A percentile compares a stretch with the other conserved stretches of the same genome.
Evolutionary conservation across 2,329 filamentous ascomycete genomes (phyloP).

Genomic region (Nemania bipapillata): DNA sequence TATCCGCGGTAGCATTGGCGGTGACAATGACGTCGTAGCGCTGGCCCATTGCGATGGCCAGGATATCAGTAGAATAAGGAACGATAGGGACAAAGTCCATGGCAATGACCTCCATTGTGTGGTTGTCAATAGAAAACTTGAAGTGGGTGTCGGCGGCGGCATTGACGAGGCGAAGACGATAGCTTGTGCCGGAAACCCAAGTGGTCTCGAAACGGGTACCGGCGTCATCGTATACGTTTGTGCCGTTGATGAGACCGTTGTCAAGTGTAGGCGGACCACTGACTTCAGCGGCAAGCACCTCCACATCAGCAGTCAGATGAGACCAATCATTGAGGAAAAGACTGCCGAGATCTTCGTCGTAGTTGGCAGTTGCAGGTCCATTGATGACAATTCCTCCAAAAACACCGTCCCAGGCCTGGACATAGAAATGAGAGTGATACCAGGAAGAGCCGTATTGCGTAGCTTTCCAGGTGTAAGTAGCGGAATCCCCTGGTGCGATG

Average conservation of each 20-base stretch:
- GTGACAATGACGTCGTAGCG: conserved; percentile 42
- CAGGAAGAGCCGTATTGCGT: conserved; percentile 66
- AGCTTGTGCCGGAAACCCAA: conserved; percentile 55
- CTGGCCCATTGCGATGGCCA: conserved; percentile 52
- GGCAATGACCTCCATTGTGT: conserved; percentile 66
- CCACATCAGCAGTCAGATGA: conserved; percentile 57
- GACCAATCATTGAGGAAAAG: conserved; percentile 70
- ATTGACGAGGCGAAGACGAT: conserved; percentile 61
- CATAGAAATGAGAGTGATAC: conserved; percentile 69
- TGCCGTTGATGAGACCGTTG: conserved; percentile 56
- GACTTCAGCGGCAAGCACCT: conserved; percentile 48
- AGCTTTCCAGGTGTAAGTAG: conserved; percentile 68
- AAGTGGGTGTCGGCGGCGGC: conserved; percentile 55
- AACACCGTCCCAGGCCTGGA: conserved; percentile 60
- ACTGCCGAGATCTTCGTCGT: conserved; percentile 71
- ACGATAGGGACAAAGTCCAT: conserved; percentile 66
- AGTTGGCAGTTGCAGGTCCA: conserved; percentile 67
- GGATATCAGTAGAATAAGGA: conserved; percentile 61
- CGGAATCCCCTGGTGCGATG: conserved; percentile 61
- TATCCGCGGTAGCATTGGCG: conserved; percentile 35
- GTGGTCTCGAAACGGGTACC: conserved; percentile 43
- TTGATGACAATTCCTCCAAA: conserved; percentile 71
- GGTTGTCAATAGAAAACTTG: conserved; percentile 64
- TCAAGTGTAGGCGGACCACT: conserved; percentile 54
- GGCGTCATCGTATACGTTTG: conserved; percentile 46